Evolutionary conservation across 768 basidiomycete genomes (phyloP).

Genomic region (Austroboletus festivus): DNA sequence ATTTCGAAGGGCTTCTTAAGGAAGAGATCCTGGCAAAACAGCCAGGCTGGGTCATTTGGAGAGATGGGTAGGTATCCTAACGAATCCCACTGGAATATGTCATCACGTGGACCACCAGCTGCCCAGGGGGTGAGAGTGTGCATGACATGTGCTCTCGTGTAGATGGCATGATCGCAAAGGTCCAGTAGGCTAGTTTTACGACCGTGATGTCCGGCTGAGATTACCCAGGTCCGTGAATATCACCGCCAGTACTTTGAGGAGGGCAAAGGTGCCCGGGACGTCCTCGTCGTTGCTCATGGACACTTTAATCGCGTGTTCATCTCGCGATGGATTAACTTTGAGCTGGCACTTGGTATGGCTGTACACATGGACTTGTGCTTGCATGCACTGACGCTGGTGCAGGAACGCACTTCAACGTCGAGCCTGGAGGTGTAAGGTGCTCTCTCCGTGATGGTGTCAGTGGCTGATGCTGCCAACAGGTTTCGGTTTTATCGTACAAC

Average conservation of each 20-base stretch:
- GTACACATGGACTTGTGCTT: neutral
- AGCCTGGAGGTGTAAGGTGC: conserved; percentile 68
- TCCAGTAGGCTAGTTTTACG: conserved; percentile 28
- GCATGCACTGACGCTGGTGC: conserved; percentile 9
- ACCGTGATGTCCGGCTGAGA: conserved; percentile 6
- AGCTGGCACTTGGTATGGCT: conserved; percentile 51
- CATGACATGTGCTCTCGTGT: conserved; percentile 78
- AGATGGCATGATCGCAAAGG: conserved; percentile 71
- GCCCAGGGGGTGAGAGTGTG: conserved; percentile 84
- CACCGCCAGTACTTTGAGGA: conserved; percentile 70
- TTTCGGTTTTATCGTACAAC: conserved; percentile 81
- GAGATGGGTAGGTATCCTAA: conserved; percentile 56
- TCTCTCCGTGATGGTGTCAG: neutral
- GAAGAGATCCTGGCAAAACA: conserved; percentile 68
- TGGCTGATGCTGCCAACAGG: conserved; percentile 38
- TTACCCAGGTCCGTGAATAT: conserved; percentile 61
- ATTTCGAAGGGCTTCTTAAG: conserved; percentile 81
- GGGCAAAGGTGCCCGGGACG: conserved; percentile 65
- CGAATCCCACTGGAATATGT: neutral
- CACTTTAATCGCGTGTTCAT: conserved; percentile 76
- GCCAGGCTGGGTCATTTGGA: conserved; percentile 79
- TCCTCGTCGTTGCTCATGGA: conserved; percentile 88
- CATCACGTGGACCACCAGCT: conserved; percentile 42
- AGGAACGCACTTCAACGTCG: conserved; percentile 83
- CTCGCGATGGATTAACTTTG: conserved; percentile 77